Conservation (phyloP, 164 flowering plant genomes). For the Stephania yunnanensis region DNA sequence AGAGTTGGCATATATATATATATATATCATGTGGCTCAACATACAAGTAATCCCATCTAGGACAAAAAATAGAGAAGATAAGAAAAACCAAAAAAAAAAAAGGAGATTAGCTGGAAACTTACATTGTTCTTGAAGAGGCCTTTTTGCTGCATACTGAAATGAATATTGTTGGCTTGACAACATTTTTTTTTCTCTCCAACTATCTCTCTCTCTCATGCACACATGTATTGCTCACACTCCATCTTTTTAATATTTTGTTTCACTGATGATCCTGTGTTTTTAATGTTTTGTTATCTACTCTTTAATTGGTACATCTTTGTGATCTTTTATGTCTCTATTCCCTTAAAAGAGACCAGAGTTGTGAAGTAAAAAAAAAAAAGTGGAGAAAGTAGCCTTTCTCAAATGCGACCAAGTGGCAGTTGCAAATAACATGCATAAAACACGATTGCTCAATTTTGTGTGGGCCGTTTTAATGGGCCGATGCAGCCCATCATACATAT, state of each 20-base stretch:
- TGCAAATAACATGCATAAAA: neutral
- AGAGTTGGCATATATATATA: neutral
- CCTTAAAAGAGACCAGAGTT: neutral
- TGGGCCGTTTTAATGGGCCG: neutral
- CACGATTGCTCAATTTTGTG: neutral
- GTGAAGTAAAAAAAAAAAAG: no score
- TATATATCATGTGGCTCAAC: neutral
- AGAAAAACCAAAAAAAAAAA: neutral
- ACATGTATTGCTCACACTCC: no score
- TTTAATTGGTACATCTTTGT: no score
- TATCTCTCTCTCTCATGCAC: neutral
- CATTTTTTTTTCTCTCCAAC: neutral
- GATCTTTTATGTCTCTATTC: neutral
- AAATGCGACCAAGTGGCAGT: neutral
- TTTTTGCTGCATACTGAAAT: neutral
- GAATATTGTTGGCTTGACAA: neutral
- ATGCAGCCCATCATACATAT: no score
- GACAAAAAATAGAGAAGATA: neutral
- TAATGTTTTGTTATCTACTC: no score
- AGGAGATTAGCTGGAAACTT: neutral
- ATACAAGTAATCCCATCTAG: no score
- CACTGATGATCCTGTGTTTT: no score
- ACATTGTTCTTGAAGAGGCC: constrained; percentile 1
- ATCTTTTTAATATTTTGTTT: no score
- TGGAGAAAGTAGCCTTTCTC: neutral